These are phyloP conservation scores for Pichia sp. DNA, from an alignment of 1,139 yeast species.

Conservation along the genomic window DNA sequence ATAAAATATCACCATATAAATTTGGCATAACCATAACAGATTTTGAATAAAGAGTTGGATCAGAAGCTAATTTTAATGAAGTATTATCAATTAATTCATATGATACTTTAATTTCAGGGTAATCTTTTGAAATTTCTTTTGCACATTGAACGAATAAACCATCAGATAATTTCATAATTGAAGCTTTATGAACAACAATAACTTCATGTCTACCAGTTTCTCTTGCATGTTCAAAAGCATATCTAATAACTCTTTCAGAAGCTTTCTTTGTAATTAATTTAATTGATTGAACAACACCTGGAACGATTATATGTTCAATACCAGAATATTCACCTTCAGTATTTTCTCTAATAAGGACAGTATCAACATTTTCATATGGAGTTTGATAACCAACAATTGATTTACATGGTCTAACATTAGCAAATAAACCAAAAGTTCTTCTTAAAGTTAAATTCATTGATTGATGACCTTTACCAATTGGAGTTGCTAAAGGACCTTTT, in stretches of 20 bases:
- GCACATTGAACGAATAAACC: conserved; percentile 94
- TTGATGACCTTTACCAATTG: conserved; percentile 97
- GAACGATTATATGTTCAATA: conserved; percentile 95
- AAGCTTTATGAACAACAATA: conserved; percentile 94
- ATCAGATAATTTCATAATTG: conserved; percentile 96
- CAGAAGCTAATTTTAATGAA: conserved; percentile 80
- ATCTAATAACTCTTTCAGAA: conserved; percentile 91
- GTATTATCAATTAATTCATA: conserved; percentile 94
- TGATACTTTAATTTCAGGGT: conserved; percentile 79
- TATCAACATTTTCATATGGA: conserved; percentile 89
- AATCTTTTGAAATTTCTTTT: conserved; percentile 80
- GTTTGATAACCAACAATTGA: conserved; percentile 91
- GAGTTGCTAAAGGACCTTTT: conserved; percentile 97
- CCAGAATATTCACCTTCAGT: conserved; percentile 99
- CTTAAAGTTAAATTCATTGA: conserved; percentile 95
- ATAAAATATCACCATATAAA: conserved; percentile 97
- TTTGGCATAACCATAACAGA: conserved; percentile 99
- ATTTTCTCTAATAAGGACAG: conserved; percentile 96
- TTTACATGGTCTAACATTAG: conserved; percentile 96
- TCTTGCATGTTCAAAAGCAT: conserved; percentile 94
- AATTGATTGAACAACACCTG: conserved; percentile 97
- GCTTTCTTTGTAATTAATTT: conserved; percentile 95
- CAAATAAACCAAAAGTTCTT: conserved; percentile 92
- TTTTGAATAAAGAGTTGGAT: conserved; percentile 75
- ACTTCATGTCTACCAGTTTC: conserved; percentile 85